Conservation (phyloP, 2,329 filamentous ascomycete species). For the Paecilomyces fulvus region DNA sequence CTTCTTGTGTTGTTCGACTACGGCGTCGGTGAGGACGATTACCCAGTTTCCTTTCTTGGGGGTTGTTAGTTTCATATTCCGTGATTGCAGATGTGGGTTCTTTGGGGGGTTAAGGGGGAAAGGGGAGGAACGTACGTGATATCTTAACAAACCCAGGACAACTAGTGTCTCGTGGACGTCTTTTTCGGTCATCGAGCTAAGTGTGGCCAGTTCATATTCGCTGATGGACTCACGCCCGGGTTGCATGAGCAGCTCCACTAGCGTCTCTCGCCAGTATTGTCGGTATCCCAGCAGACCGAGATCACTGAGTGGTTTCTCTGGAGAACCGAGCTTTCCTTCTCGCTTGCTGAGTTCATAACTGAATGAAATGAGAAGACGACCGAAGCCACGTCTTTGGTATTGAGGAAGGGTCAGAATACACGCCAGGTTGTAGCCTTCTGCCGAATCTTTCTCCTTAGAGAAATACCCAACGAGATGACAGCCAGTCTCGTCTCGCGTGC, state of each 20-base stretch:
- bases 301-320: conserved; percentile 93
- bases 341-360: conserved; percentile 95
- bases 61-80: conserved; percentile 9
- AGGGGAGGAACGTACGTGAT: conserved; percentile 50
- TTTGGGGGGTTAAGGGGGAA: neutral
- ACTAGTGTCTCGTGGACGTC: conserved; percentile 94
- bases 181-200: conserved; percentile 90
- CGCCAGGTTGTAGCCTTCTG: conserved; percentile 94
- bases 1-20: conserved; percentile 60
- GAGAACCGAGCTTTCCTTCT: conserved; percentile 88
- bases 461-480: conserved; percentile 99
- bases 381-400: conserved; percentile 91
- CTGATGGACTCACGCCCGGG: conserved; percentile 59
- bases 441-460: conserved; percentile 95
- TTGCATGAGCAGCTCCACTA: conserved; percentile 76
- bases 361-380: conserved; percentile 88
- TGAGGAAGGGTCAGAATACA: conserved; percentile 96
- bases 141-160: conserved; percentile 88
- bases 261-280: conserved; percentile 95
- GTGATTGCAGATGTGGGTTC: neutral
- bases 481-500: conserved; percentile 81
- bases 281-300: conserved; percentile 87
- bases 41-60: conserved; percentile 80
- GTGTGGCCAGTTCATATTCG: conserved; percentile 72
- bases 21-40: conserved; percentile 78